Evolutionary conservation across 768 basidiomycete genomes (phyloP), one percentile per base, ranked within the genome.

Genomic region (Exsudoporus frostii): DNA sequence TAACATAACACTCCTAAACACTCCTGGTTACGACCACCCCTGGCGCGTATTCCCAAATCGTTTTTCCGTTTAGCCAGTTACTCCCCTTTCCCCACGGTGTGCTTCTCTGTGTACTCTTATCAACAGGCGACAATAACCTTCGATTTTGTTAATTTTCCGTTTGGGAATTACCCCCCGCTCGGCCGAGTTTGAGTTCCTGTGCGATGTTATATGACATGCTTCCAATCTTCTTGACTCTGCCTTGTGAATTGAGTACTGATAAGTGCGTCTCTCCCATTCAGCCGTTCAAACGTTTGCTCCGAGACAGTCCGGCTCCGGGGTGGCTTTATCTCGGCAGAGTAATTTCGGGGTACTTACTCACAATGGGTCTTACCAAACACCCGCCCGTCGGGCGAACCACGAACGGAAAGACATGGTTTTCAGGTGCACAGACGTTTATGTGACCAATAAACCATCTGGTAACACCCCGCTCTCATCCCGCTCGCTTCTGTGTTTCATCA

Each of bases 41-140:
- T 42, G 50, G 40, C 29, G 11, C 22, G 33, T 30, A 46, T 19
- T 45, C 22, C 44, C 14, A 30, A 34, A 15, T 40, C 17, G 8
- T 13, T 19, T 13, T 19, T 36, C 24, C 15, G 15, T 52, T 58
- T 53, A 38, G 25, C 47, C 34, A 25, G 48, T 32, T n/a, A 15
- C n/a, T 24, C 13, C 20, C 22, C 22, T 38, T 56, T 45, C 52
- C 52, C 51, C 64, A 57, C 61, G 57, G 34, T 30, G 10, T 38
- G 50, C 57, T 64, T 66, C 57, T 55, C 30, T 20, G 9, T 36
- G 15, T 38, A 48, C 46, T 45, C 48, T 45, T 51, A 45, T 53
- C 57, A 39, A 32, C 37, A 24, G 20, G 33, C 25, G 20, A 25
- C 33, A 7, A 19, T 29, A 22, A 53, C 29, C 53, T 54, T 60